phyloP scores from a whole-genome alignment of 805 yeast genomes.

The Zygotorulaspora florentina region DNA sequence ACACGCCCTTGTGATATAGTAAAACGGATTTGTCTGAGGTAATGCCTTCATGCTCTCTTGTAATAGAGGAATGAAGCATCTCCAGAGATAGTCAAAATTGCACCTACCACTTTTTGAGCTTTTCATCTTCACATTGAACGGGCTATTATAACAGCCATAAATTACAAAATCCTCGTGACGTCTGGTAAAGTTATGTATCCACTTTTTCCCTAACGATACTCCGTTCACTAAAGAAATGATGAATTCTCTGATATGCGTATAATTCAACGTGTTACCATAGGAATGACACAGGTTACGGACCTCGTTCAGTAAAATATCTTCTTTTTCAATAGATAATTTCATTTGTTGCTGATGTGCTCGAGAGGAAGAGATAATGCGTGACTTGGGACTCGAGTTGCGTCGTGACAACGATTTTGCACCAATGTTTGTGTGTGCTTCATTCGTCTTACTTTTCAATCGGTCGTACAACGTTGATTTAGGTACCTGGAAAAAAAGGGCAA shows the following conservation, averaged over 20 bases:
- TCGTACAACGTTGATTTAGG: constrained; percentile 30
- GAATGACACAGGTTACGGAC: constrained; percentile 17
- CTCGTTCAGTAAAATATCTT: constrained; percentile 15
- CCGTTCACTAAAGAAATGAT: constrained; percentile 15
- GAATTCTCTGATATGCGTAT: constrained; percentile 21
- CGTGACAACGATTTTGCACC: not conserved
- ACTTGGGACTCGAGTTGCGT: not conserved
- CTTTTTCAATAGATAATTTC: constrained; percentile 24
- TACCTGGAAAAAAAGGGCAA: constrained; percentile 24
- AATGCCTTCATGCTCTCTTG: constrained; percentile 12
- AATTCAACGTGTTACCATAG: constrained; percentile 21
- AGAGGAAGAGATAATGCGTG: constrained; percentile 10
- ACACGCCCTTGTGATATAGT: constrained; percentile 18
- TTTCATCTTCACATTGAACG: constrained; percentile 12
- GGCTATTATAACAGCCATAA: constrained; percentile 19
- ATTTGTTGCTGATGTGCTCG: constrained; percentile 25
- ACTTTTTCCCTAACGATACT: constrained; percentile 23
- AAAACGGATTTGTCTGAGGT: constrained; percentile 14
- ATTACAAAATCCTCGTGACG: constrained; percentile 21
- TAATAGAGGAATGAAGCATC: constrained; percentile 19
- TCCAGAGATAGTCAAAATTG: constrained; percentile 19
- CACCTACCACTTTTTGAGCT: constrained; percentile 18
- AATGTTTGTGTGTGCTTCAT: not conserved
- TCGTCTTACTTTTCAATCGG: constrained; percentile 16
- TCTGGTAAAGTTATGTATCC: constrained; percentile 24